Conservation (phyloP, 306 rosid genomes). For the Vigna radiata region DNA sequence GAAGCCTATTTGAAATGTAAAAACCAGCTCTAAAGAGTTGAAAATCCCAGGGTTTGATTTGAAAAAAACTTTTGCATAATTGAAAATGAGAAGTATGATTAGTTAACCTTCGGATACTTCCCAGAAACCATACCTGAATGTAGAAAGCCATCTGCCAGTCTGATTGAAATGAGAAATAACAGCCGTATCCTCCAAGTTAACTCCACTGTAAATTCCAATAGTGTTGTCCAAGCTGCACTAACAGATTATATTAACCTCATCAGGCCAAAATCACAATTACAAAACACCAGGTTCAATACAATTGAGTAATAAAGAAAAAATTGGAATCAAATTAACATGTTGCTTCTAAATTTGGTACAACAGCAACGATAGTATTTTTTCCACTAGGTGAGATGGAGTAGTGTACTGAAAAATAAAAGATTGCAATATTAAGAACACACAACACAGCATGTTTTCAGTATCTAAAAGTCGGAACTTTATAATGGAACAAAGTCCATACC, state of each 20-base stretch:
- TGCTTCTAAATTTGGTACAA: neutral
- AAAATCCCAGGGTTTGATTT: neutral
- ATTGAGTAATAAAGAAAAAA: neutral
- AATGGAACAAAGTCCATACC: slow-evolving; percentile 54
- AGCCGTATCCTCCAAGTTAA: slow-evolving; percentile 57
- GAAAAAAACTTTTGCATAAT: neutral
- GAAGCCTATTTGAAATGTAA: slow-evolving; percentile 28
- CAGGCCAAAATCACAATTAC: slow-evolving; percentile 25
- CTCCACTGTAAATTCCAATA: slow-evolving; percentile 73
- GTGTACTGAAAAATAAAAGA: slow-evolving; percentile 7
- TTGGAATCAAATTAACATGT: neutral
- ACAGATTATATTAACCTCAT: slow-evolving; percentile 24
- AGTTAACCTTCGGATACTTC: slow-evolving; percentile 24
- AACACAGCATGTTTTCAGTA: slow-evolving; percentile 20
- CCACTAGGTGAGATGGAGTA: neutral
- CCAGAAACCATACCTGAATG: slow-evolving; percentile 70
- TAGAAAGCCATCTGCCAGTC: slow-evolving; percentile 75
- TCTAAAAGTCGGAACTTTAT: neutral
- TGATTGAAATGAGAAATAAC: slow-evolving; percentile 63
- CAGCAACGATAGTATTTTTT: neutral
- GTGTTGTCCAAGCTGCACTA: slow-evolving; percentile 67
- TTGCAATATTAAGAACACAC: slow-evolving; percentile 2
- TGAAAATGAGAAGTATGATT: neutral
- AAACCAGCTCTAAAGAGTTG: neutral
- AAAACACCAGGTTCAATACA: neutral